These are phyloP conservation scores for Brassica cretica DNA, from an alignment of 345 rosid genomes.

Conservation along the genomic window DNA sequence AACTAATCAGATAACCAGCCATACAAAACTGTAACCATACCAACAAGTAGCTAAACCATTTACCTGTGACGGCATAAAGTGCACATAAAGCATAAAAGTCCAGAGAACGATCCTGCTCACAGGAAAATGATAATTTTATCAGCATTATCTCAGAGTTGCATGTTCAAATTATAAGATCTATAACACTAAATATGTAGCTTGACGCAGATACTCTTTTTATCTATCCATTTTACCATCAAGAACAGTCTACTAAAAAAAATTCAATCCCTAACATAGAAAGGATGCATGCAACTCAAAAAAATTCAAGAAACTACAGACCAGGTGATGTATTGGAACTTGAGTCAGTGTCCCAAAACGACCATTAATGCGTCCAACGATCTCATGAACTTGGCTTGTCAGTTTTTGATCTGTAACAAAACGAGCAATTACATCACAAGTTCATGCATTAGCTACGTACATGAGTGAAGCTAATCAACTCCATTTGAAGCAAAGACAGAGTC, in stretches of 20 bases:
- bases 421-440: constrained; percentile 11
- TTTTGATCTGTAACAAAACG: constrained; percentile 58
- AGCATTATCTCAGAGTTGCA: constrained; percentile 19
- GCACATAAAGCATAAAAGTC: constrained; percentile 88
- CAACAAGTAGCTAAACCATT: background rate
- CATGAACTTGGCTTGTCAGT: constrained; percentile 99
- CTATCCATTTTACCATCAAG: constrained; percentile 8
- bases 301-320: too few species aligned
- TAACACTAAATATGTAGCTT: background rate
- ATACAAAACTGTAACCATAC: constrained; percentile 18
- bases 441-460: background rate
- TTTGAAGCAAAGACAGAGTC: background rate
- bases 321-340: constrained; percentile 93
- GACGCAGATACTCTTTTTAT: background rate
- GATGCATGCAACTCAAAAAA: too few species aligned
- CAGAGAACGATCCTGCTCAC: constrained; percentile 96
- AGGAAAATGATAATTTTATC: constrained; percentile 24
- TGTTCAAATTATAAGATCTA: constrained; percentile 7
- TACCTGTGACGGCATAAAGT: constrained; percentile 97
- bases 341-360: constrained; percentile 98
- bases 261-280: too few species aligned
- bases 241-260: background rate
- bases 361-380: constrained; percentile 98
- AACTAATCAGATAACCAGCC: constrained; percentile 16
- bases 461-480: constrained; percentile 11